phyloP scores from a whole-genome alignment of 495 filamentous ascomycete species.

The Hypoxylon crocopeplum region DNA sequence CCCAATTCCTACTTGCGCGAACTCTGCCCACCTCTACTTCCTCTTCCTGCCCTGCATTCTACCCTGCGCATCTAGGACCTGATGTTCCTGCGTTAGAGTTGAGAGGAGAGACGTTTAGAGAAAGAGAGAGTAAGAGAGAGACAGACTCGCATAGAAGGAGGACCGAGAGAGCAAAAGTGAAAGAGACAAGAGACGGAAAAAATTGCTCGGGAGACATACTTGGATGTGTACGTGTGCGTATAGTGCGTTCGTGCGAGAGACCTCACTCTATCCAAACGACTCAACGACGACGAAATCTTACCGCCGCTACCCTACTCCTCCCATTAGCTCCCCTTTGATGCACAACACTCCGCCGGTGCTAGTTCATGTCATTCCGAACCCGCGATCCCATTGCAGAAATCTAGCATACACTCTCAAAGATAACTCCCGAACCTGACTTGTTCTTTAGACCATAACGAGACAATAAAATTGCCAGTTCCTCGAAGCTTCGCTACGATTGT shows the following conservation, averaged over 20 bases:
- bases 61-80: slow-evolving; percentile 44
- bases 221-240: slow-evolving; percentile 26
- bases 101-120: slow-evolving; percentile 15
- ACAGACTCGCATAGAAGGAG: neutral
- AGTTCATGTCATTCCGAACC: slow-evolving; percentile 12
- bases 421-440: slow-evolving; percentile 21
- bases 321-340: slow-evolving; percentile 7
- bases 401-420: slow-evolving; percentile 6
- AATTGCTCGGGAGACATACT: slow-evolving; percentile 3
- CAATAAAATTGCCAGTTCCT: slow-evolving; percentile 31
- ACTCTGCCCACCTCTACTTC: slow-evolving; percentile 38
- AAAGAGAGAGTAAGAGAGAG: neutral
- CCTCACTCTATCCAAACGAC: slow-evolving; percentile 32
- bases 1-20: slow-evolving; percentile 40
- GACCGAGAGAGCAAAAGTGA: slow-evolving; percentile 12
- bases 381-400: slow-evolving; percentile 15
- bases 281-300: slow-evolving; percentile 33
- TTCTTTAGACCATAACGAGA: slow-evolving; percentile 13
- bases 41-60: slow-evolving; percentile 36
- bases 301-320: slow-evolving; percentile 18
- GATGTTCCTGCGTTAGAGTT: slow-evolving; percentile 53
- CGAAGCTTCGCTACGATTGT: slow-evolving; percentile 32
- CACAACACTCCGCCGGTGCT: slow-evolving; percentile 11
- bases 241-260: slow-evolving; percentile 33
- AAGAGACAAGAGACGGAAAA: slow-evolving; percentile 7